Evolutionary conservation across 768 basidiomycete genomes (phyloP), one percentile per base, ranked within the genome.

Genomic region (Amanita rubescens): DNA sequence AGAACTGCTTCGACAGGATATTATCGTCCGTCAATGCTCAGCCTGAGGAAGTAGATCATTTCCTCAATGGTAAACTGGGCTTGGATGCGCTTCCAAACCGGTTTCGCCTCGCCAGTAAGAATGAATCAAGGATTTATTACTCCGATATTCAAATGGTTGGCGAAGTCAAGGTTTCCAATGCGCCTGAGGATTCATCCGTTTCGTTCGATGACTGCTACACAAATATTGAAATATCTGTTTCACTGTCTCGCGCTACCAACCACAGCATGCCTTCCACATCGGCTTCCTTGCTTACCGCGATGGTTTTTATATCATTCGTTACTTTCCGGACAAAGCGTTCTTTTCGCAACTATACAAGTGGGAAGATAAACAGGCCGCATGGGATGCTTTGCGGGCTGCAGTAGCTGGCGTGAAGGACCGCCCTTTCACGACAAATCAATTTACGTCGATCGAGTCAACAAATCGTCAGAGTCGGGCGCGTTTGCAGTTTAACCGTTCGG

Each of bases 151-250:
- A 45, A 27, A 25, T 25, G 22, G 25, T 45, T 22, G 44, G 20
- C 11, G 44, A 45, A 45, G 44, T 45, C 22, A 45, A 45, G 22
- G 5, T 24, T 25, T 7, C 9, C 25, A n/a, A 45, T 24, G 15
- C 44, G 15, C 20, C 20, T 27, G 35, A n/a, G 15, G 10, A 11
- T 3, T 12, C 35, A n/a, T 22, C 5, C 6, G 20, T 6, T 22
- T n/a, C 10, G 9, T 45, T 25, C 25, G 25, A 45, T 30, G 3
- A 45, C 25, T n/a, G 44, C 20, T 8, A 27, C 25, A 11, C 44
- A 45, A n/a, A 10, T 45, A n/a, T n/a, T 45, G 15, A 45, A 45
- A n/a, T 45, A 45, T n/a, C 44, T 45, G 10, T n/a, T 45, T 45
- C n/a, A 45, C 25, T 6, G n/a, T n/a, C 44, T 45, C 44, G 20